Evolutionary conservation across 2,329 filamentous ascomycete genomes (phyloP).

Genomic region (Hymenoscyphus occultus): DNA sequence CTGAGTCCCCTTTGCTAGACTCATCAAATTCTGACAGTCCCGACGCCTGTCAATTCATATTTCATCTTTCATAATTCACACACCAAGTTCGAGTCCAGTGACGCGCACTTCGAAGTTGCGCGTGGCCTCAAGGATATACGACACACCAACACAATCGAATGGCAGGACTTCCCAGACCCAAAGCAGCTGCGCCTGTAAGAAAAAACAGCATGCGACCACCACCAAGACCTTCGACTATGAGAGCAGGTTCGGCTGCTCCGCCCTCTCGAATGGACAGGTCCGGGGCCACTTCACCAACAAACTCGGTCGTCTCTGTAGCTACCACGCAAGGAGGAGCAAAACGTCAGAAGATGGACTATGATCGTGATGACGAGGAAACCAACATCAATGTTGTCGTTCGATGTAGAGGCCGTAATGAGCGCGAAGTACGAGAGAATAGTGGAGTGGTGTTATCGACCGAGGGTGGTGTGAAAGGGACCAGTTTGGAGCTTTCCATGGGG

Average conservation of each 20-base stretch:
- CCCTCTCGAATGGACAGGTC: constrained; percentile 29
- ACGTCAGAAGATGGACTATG: constrained; percentile 84
- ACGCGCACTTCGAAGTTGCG: not conserved
- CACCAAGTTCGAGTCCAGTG: not conserved
- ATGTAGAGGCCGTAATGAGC: constrained; percentile 87
- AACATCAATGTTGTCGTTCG: constrained; percentile 98
- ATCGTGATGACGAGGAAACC: constrained; percentile 74
- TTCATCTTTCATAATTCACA: not conserved
- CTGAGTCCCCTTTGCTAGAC: not conserved
- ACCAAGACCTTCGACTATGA: constrained; percentile 50
- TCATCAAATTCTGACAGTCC: not conserved
- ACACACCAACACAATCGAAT: constrained; percentile 38
- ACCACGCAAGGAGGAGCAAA: constrained; percentile 57
- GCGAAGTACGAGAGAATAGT: constrained; percentile 91
- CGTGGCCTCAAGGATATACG: not conserved
- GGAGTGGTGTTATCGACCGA: constrained; percentile 86
- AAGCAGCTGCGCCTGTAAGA: constrained; percentile 45
- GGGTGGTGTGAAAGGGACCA: constrained; percentile 84
- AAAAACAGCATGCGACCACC: constrained; percentile 50
- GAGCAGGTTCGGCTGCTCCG: constrained; percentile 44
- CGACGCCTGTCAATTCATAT: not conserved
- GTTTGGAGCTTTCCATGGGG: constrained; percentile 86
- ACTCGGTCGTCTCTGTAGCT: constrained; percentile 60
- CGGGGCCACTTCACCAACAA: constrained; percentile 59
- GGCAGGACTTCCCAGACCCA: constrained; percentile 53